Percentiles rank a stretch among this genome's conserved stretches.
These are phyloP conservation scores for Colletotrichum destructivum DNA, from an alignment of 2,329 filamentous ascomycete genomes.

Conservation along the genomic window DNA sequence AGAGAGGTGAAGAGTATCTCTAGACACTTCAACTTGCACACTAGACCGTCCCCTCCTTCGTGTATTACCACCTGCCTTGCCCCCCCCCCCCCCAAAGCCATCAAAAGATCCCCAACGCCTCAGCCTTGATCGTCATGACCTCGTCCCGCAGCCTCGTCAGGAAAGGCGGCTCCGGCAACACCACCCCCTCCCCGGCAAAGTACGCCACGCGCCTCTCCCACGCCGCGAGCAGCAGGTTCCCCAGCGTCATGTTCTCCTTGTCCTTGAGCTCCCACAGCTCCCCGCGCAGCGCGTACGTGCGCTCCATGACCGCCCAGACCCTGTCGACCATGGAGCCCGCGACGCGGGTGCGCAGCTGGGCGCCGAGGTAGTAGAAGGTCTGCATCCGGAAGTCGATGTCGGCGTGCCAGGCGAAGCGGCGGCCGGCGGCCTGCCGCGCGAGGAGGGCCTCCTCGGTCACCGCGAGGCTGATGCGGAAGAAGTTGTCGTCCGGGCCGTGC, in stretches of 20 bases:
- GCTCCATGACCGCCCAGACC: slow-evolving; percentile 64
- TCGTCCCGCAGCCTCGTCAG: slow-evolving; percentile 14
- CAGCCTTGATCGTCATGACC: slow-evolving; percentile 25
- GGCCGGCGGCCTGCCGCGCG: background rate
- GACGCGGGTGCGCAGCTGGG: slow-evolving; percentile 65
- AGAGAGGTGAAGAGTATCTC: too few relatives aligned
- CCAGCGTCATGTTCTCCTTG: slow-evolving; percentile 49
- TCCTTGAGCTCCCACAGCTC: slow-evolving; percentile 65
- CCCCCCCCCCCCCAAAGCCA: too few relatives aligned
- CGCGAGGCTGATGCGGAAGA: slow-evolving; percentile 55
- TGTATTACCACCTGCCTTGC: too few relatives aligned
- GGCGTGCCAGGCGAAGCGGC: slow-evolving; percentile 68
- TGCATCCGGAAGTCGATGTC: slow-evolving; percentile 69
- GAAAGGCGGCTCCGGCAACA: slow-evolving; percentile 16
- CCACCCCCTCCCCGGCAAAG: background rate
- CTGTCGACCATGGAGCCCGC: slow-evolving; percentile 66
- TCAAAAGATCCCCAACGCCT: slow-evolving; percentile 17
- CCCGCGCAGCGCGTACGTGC: slow-evolving; percentile 62
- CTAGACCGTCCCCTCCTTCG: too few relatives aligned
- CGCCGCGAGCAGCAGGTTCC: slow-evolving; percentile 9
- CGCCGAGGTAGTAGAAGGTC: slow-evolving; percentile 67
- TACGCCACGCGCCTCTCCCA: slow-evolving; percentile 4
- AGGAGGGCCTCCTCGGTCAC: background rate
- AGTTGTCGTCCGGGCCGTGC: slow-evolving; percentile 55
- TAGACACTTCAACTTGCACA: too few relatives aligned